Evolutionary conservation across 257 asterid species (phyloP).

Genomic region (Primulina tabacum): DNA sequence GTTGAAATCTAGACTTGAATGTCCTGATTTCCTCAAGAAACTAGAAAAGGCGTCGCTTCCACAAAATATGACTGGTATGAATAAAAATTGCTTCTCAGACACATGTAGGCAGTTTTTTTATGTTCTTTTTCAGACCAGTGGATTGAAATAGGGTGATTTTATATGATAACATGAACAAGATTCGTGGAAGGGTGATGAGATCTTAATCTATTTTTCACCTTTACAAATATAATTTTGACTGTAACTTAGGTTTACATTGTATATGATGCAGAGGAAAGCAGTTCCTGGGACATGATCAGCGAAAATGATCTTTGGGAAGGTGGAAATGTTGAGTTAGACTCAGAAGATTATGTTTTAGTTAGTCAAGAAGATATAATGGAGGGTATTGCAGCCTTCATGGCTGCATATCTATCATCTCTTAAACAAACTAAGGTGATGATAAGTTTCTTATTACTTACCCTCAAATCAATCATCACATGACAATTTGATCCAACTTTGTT

Average conservation of each 20-base stretch:
- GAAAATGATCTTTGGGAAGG: constrained; percentile 91
- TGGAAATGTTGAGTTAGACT: constrained; percentile 50
- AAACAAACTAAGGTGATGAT: constrained; percentile 77
- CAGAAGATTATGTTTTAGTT: constrained; percentile 87
- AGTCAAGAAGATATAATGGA: constrained; percentile 97
- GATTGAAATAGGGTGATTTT: constrained; percentile 5
- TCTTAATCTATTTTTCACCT: background rate
- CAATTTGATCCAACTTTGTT: constrained; percentile 15
- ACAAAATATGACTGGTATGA: constrained; percentile 59
- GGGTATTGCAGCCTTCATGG: constrained; percentile 98
- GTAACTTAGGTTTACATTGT: constrained; percentile 24
- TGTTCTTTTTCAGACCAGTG: constrained; percentile 15
- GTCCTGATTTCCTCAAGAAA: constrained; percentile 87
- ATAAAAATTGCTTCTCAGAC: background rate
- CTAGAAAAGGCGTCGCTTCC: constrained; percentile 72
- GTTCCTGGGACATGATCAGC: constrained; percentile 92
- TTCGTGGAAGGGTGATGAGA: background rate
- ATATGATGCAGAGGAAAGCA: constrained; percentile 68
- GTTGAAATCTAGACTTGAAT: constrained; percentile 79
- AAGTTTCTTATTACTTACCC: constrained; percentile 17
- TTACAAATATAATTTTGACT: constrained; percentile 18
- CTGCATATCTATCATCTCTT: constrained; percentile 82
- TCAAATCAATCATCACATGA: constrained; percentile 11
- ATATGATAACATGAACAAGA: background rate
- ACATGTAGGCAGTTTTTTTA: background rate